phyloP scores from a whole-genome alignment of 768 basidiomycete genomes.

The Lanmaoa rubissima region DNA sequence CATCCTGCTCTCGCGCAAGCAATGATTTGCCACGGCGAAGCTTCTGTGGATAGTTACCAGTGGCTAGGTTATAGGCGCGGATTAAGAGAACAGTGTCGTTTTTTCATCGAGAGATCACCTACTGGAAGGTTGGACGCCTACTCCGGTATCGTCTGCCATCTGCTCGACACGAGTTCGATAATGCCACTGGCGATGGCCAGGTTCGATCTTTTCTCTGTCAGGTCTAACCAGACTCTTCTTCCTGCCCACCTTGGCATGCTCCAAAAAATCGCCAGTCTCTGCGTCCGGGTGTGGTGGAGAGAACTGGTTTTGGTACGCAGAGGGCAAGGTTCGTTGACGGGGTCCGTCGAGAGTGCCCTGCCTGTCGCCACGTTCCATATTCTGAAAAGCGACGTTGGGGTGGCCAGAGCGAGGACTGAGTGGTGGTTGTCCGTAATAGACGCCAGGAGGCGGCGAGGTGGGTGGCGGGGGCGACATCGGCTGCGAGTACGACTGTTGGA shows the following conservation, averaged over 20 bases:
- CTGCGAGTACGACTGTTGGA: slow-evolving; percentile 20
- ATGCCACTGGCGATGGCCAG: slow-evolving; percentile 91
- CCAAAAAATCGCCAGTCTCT: slow-evolving; percentile 36
- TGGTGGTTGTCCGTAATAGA: slow-evolving; percentile 19
- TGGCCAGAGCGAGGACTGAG: slow-evolving; percentile 19
- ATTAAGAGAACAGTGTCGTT: neutral
- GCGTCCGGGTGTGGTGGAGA: slow-evolving; percentile 37
- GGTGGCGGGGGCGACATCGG: slow-evolving; percentile 19
- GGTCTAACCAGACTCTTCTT: slow-evolving; percentile 93
- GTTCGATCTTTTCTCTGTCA: slow-evolving; percentile 95
- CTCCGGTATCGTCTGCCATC: slow-evolving; percentile 65
- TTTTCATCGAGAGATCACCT: slow-evolving; percentile 34
- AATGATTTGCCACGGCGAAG: slow-evolving; percentile 88
- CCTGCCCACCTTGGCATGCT: slow-evolving; percentile 56
- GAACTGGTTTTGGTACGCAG: slow-evolving; percentile 46
- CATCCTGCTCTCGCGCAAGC: slow-evolving; percentile 86
- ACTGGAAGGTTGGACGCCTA: slow-evolving; percentile 83
- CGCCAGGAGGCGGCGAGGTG: slow-evolving; percentile 12
- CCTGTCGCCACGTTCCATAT: slow-evolving; percentile 68
- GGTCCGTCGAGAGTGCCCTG: slow-evolving; percentile 53
- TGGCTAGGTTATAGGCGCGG: slow-evolving; percentile 42
- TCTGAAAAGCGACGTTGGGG: slow-evolving; percentile 66
- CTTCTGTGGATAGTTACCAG: slow-evolving; percentile 69
- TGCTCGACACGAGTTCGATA: slow-evolving; percentile 86
- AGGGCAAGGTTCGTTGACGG: slow-evolving; percentile 45